phyloP scores from a whole-genome alignment of 2,329 filamentous ascomycete species.

The Nigrograna mackinnonii region DNA sequence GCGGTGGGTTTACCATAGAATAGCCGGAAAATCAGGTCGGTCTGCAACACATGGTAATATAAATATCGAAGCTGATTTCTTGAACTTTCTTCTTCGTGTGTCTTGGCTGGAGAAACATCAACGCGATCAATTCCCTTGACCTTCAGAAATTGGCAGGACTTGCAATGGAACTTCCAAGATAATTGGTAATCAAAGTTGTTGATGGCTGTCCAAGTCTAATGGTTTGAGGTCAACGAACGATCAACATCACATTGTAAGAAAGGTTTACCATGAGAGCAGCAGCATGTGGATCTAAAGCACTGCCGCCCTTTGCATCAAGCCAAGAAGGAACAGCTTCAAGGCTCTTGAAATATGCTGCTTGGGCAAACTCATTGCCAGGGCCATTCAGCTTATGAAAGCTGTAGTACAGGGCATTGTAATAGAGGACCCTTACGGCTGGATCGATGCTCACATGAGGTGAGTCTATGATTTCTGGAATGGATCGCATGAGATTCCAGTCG shows the following conservation, averaged over 20 bases:
- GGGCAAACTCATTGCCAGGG: constrained; percentile 11
- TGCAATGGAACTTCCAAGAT: constrained; percentile 32
- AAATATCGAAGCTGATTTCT: constrained; percentile 18
- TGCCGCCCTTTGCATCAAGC: constrained; percentile 18
- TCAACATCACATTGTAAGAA: background rate
- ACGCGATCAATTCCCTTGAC: constrained; percentile 20
- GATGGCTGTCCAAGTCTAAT: constrained; percentile 23
- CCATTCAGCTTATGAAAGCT: constrained; percentile 21
- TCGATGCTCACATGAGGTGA: constrained; percentile 30
- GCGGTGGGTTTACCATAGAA: constrained; percentile 29
- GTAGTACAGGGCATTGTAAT: constrained; percentile 30
- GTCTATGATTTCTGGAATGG: constrained; percentile 24
- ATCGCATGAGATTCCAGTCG: constrained; percentile 22
- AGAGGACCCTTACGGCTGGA: constrained; percentile 25
- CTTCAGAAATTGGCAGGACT: constrained; percentile 26
- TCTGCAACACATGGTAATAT: constrained; percentile 27
- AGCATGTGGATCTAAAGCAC: constrained; percentile 21
- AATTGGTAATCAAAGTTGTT: constrained; percentile 31
- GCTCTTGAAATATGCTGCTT: constrained; percentile 27
- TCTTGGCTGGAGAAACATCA: constrained; percentile 19
- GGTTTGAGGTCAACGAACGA: background rate
- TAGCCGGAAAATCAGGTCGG: constrained; percentile 27
- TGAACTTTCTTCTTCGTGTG: constrained; percentile 23
- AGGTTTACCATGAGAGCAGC: constrained; percentile 18
- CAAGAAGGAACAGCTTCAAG: constrained; percentile 30